Percentiles rank a stretch among this genome's conserved stretches.
phyloP scores from a whole-genome alignment of 2,329 filamentous ascomycete species.

The Colletotrichum somersetense region DNA sequence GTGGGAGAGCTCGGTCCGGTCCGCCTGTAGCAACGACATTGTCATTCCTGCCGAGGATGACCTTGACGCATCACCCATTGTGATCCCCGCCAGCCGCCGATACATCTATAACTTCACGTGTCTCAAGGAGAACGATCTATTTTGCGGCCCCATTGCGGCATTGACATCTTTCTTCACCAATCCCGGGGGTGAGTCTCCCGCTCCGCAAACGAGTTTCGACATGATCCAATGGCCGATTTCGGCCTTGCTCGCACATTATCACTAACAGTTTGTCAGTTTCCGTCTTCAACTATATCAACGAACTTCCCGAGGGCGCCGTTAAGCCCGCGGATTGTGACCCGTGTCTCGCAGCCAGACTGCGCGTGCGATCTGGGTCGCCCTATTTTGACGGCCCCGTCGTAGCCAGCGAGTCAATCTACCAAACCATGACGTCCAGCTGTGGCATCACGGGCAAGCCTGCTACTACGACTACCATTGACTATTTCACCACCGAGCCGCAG shows the following conservation, averaged over 20 bases:
- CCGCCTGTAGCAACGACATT: constrained; percentile 34
- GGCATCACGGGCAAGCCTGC: constrained; percentile 42
- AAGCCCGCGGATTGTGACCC: constrained; percentile 39
- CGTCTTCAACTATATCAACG: constrained; percentile 42
- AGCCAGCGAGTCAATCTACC: constrained; percentile 43
- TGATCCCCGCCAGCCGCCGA: constrained; percentile 36
- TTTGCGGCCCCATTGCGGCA: constrained; percentile 41
- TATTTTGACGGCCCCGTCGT: constrained; percentile 45
- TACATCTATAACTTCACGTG: constrained; percentile 38
- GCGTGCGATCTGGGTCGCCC: constrained; percentile 44
- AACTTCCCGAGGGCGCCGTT: constrained; percentile 25
- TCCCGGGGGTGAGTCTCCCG: constrained; percentile 31
- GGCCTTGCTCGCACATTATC: neutral
- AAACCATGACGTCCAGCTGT: constrained; percentile 45
- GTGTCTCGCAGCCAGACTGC: constrained; percentile 43
- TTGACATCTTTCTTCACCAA: constrained; percentile 36
- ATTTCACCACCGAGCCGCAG: constrained; percentile 31
- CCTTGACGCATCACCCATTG: constrained; percentile 33
- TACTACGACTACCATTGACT: constrained; percentile 37
- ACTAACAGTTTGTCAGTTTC: constrained; percentile 24
- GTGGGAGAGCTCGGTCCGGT: constrained; percentile 40
- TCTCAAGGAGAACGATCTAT: constrained; percentile 40
- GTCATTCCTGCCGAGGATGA: constrained; percentile 36
- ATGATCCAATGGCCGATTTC: neutral
- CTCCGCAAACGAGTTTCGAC: constrained; percentile 2